Evolutionary conservation across 495 filamentous ascomycete species (phyloP).

Genomic region (Talaromyces ruber): DNA sequence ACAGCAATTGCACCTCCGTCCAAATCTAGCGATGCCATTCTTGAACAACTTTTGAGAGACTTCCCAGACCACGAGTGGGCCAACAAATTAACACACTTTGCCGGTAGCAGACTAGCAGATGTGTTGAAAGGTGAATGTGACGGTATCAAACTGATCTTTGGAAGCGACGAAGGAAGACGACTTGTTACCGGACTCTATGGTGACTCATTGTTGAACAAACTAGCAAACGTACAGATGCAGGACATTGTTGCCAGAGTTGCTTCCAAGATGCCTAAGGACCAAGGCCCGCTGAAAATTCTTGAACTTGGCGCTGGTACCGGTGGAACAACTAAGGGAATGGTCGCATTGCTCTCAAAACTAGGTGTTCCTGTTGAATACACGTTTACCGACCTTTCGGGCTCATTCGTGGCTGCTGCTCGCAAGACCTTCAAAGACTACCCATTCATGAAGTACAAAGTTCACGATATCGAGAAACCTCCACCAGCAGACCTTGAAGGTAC

Average conservation of each 20-base stretch:
- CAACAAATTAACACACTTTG: constrained; percentile 33
- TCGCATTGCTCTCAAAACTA: constrained; percentile 24
- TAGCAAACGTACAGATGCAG: constrained; percentile 33
- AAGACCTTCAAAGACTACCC: constrained; percentile 30
- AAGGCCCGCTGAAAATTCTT: constrained; percentile 25
- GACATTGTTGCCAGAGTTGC: constrained; percentile 30
- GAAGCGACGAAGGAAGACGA: constrained; percentile 32
- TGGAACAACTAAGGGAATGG: constrained; percentile 30
- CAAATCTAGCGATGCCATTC: constrained; percentile 23
- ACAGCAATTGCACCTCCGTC: constrained; percentile 24
- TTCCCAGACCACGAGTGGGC: constrained; percentile 29
- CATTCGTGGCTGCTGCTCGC: constrained; percentile 31
- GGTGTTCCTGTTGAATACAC: constrained; percentile 38
- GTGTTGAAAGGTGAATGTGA: constrained; percentile 34
- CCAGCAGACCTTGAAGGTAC: constrained; percentile 22
- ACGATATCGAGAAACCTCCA: constrained; percentile 37
- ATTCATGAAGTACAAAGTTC: constrained; percentile 32
- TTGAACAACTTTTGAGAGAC: constrained; percentile 23
- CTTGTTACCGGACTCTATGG: constrained; percentile 38
- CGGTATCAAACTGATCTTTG: constrained; percentile 39
- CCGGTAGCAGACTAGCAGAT: constrained; percentile 31
- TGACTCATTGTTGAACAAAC: constrained; percentile 30
- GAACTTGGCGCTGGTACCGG: constrained; percentile 41
- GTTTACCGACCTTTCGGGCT: constrained; percentile 37
- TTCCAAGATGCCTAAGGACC: constrained; percentile 12